phyloP scores from a whole-genome alignment of 768 basidiomycete species.

The Cytidiella melzeri region DNA sequence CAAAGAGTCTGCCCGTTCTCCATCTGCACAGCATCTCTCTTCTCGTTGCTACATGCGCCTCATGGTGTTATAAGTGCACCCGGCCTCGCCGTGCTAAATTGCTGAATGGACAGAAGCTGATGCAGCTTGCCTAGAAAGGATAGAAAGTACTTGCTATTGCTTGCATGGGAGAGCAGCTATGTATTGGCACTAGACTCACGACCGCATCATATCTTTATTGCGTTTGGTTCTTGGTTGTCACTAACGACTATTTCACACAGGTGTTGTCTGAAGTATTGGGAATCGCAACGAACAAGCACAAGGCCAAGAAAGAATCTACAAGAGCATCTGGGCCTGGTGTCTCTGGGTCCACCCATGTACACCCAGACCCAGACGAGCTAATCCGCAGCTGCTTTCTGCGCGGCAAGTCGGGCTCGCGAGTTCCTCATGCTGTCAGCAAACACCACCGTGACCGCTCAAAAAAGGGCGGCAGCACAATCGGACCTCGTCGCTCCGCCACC shows the following conservation, averaged over 20 bases:
- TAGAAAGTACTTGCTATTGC: too few species aligned
- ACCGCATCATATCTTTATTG: too few species aligned
- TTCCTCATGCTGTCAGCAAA: constrained; percentile 11
- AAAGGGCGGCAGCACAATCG: constrained; percentile 5
- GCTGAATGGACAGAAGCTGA: too few species aligned
- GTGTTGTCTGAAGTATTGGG: constrained; percentile 57
- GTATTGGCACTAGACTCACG: too few species aligned
- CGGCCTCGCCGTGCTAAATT: not conserved
- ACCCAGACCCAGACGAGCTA: constrained; percentile 16
- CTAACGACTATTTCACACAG: constrained; percentile 38
- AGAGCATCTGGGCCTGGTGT: constrained; percentile 1
- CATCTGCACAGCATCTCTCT: too few species aligned
- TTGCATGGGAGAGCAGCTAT: too few species aligned
- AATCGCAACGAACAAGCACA: constrained; percentile 49
- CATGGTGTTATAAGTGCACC: not conserved
- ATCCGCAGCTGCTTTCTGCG: constrained; percentile 23
- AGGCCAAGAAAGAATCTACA: constrained; percentile 28
- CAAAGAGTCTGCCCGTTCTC: too few species aligned
- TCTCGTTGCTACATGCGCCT: constrained; percentile 6
- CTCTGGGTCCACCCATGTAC: constrained; percentile 15
- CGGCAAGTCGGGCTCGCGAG: constrained; percentile 13
- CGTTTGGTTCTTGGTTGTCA: too few species aligned
- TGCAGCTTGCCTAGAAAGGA: too few species aligned
- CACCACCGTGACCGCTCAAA: constrained; percentile 7
- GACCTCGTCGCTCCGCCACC: constrained; percentile 14